These are phyloP conservation scores for Gnomoniopsis smithogilvyi DNA, from an alignment of 2,329 filamentous ascomycete genomes.

Conservation along the genomic window DNA sequence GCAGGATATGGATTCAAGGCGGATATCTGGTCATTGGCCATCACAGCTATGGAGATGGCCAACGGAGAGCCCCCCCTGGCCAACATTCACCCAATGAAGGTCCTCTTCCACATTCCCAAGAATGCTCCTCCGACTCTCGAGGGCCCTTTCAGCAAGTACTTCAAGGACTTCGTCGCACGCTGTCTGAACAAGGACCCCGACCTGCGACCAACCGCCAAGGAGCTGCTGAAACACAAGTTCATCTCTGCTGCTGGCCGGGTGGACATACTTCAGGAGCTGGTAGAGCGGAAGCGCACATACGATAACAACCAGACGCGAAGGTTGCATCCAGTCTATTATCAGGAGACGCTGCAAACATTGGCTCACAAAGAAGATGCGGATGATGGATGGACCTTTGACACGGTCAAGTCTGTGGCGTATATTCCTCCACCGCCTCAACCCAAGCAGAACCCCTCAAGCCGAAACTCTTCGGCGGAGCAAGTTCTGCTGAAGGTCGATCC, in stretches of 20 bases:
- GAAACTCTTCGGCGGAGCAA: conserved; percentile 61
- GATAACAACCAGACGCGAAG: conserved; percentile 70
- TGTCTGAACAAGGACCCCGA: conserved; percentile 94
- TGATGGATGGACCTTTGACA: conserved; percentile 90
- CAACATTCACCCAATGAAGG: conserved; percentile 88
- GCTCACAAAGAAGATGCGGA: conserved; percentile 67
- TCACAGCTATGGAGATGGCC: conserved; percentile 87
- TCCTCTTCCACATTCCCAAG: conserved; percentile 87
- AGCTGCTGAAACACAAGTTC: conserved; percentile 84
- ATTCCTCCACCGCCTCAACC: conserved; percentile 26
- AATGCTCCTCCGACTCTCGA: conserved; percentile 80
- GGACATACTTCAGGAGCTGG: conserved; percentile 82
- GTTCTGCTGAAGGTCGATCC: conserved; percentile 58
- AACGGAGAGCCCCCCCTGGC: conserved; percentile 86
- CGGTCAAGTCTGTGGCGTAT: conserved; percentile 70
- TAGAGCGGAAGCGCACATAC: conserved; percentile 77
- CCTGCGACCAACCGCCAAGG: conserved; percentile 76
- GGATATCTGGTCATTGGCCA: conserved; percentile 90
- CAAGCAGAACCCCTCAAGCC: conserved; percentile 49
- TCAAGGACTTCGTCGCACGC: conserved; percentile 88
- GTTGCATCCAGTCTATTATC: conserved; percentile 80
- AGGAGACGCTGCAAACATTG: conserved; percentile 80
- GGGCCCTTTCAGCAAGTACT: conserved; percentile 81
- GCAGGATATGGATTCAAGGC: conserved; percentile 81
- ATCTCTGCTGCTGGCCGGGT: conserved; percentile 83